Conservation (phyloP, 768 basidiomycete species). For the Crepidotus variabilis region DNA sequence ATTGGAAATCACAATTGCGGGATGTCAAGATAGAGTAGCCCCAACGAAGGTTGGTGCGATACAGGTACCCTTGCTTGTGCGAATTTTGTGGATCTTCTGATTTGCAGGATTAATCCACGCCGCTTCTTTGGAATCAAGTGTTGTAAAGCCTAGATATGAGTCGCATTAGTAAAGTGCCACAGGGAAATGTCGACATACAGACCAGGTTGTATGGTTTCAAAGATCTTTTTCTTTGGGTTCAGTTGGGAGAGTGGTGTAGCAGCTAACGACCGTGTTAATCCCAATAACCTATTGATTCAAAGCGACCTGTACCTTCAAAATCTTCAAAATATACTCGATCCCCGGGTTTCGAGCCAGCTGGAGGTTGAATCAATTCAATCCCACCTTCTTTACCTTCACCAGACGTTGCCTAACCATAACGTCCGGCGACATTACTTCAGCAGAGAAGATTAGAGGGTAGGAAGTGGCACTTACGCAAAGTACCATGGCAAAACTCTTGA, state of each 20-base stretch:
- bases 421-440: neutral
- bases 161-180: neutral
- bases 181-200: constrained; percentile 2
- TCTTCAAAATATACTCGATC: constrained; percentile 95
- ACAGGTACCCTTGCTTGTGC: constrained; percentile 83
- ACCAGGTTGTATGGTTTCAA: constrained; percentile 95
- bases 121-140: constrained; percentile 81
- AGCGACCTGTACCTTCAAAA: constrained; percentile 56
- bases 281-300: neutral
- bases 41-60: constrained; percentile 78
- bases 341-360: constrained; percentile 80
- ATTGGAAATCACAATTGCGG: no score
- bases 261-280: constrained; percentile 29
- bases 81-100: constrained; percentile 76
- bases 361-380: constrained; percentile 89
- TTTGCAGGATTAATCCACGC: constrained; percentile 90
- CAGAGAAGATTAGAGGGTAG: constrained; percentile 1
- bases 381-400: constrained; percentile 89
- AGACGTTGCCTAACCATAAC: constrained; percentile 64
- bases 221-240: constrained; percentile 99
- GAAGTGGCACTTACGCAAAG: constrained; percentile 62
- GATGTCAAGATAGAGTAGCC: constrained; percentile 79
- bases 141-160: constrained; percentile 66
- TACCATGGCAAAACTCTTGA: constrained; percentile 98
- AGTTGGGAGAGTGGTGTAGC: constrained; percentile 74